Evolutionary conservation across 352 stramenopile genomes (phyloP), one percentile per base, ranked within the genome.

Genomic region (Globisporangium yorkense): DNA sequence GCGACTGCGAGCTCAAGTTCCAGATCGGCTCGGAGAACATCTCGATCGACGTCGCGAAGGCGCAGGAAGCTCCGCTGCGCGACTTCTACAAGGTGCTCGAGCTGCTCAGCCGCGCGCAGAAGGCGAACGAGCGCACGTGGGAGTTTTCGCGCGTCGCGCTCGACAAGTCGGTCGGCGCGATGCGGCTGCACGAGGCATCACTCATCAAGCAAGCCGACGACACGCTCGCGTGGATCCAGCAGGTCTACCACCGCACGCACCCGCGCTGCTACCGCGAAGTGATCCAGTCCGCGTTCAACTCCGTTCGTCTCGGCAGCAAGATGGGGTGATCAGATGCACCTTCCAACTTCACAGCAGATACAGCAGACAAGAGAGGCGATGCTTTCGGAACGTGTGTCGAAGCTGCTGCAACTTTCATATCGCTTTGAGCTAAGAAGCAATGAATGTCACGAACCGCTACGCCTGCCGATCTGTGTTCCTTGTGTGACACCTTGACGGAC

Each of bases 61-160:
- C 53, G 13, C 71, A 88, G 7, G 63, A 73, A 16, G 51, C 49
- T 1, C 65, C 58, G 0, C 66, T 64, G 37, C 56, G 61, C 21
- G 56, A 72, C 6, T 79, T 80, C 54, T 83, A 81, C 74, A 83
- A 83, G 60, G 74, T 83, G 20, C 51, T 87, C n/a, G 66, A 72
- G 58, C 51, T 84, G 29, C 59, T 87, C 40, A 61, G 66, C 33
- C 77, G 77, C n/a, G 58, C 56, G 18, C 75, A 88, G 49, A 59
- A 61, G 33, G 47, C 46, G 24, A 82, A 80, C 59, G 59, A 70
- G 20, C 68, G 62, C 27, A 53, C 54, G 31, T 87, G 77, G 77
- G 77, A 87, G 40, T 53, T 85, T 43, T 70, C 66, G 41, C 76
- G 72, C 29, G 35, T 75, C 15, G 66, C 74, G 2, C 69, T 88